Evolutionary conservation across 352 stramenopile species (phyloP), one percentile per base, ranked within the genome.

Genomic region (Aphanomyces cochlioides): DNA sequence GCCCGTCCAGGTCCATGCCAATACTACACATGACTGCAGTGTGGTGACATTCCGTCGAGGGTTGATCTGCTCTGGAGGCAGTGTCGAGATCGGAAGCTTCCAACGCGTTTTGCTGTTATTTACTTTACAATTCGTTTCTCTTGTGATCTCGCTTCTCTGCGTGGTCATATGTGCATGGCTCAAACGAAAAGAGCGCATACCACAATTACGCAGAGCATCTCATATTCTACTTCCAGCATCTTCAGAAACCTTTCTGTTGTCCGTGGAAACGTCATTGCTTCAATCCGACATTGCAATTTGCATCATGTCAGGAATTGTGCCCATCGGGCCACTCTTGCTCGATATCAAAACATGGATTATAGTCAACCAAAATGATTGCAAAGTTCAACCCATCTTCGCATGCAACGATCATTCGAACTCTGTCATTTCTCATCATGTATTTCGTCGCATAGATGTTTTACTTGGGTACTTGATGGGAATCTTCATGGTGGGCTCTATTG

Each of bases 321-420:
- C 40, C 8, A 53, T 28, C 38, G 7, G 7, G 17, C 5, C n/a
- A 12, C 36, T 39, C 38, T 19, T 66, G 34, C 50, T 66, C 38
- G 57, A 66, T 21, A 34, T 66, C 7, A 66, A 66, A 37, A 17
- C 38, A 17, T 66, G 57, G 57, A n/a, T 48, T n/a, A 28, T 53
- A 19, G 6, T 48, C 7, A 21, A 13, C 40, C 19, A 2, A 19
- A 41, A 38, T 61, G 13, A n/a, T 8, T 17, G 1, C 43, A 12
- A n/a, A 50, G 43, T n/a, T 12, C 10, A 12, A n/a, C 10, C 43
- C 10, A n/a, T 50, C 43, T n/a, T 50, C 2, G 10, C 43, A 2
- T 50, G 10, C 10, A 50, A 50, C 2, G 43, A 1, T n/a, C 17
- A 0, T 50, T 28, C 28, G 28, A 28, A 28, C 28, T 28, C 28